Percentiles rank a stretch among this genome's conserved stretches.
These are phyloP conservation scores for Botryotinia convoluta DNA, from an alignment of 2,329 filamentous ascomycete genomes.

Conservation along the genomic window DNA sequence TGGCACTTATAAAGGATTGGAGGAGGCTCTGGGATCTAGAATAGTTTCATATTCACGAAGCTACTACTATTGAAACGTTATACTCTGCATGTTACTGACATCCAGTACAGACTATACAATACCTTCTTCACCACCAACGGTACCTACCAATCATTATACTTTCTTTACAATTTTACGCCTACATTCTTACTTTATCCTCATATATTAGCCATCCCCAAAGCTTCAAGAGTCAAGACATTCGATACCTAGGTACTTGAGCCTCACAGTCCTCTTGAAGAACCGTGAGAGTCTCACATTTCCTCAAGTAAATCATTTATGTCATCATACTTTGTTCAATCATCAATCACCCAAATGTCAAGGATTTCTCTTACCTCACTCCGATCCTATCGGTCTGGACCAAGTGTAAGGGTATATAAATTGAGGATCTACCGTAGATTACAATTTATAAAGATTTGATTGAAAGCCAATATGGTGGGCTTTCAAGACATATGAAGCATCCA, in stretches of 20 bases:
- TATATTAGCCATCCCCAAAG: not conserved
- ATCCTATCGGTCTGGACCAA: not conserved
- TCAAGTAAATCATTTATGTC: slow-evolving; percentile 1
- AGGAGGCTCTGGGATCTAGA: not conserved
- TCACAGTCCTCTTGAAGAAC: not conserved
- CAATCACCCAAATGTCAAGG: not conserved
- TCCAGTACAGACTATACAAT: not conserved
- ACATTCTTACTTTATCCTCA: not conserved
- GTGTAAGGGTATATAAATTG: not conserved
- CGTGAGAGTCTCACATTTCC: slow-evolving; percentile 6
- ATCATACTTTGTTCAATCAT: not conserved
- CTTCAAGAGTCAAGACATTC: not conserved
- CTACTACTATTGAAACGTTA: not conserved
- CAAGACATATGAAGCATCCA: not conserved
- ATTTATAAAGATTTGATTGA: not conserved
- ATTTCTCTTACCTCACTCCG: slow-evolving; percentile 1
- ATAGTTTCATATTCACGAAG: not conserved
- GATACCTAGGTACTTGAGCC: not conserved
- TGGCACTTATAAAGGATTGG: not conserved
- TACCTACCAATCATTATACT: not conserved
- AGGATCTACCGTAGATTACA: not conserved
- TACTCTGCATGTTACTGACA: not conserved
- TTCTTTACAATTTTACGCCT: not conserved
- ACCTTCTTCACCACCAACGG: not conserved
- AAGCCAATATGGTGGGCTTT: not conserved